Evolutionary conservation across 371 early-diverging fungal genomes (phyloP).

Genomic region (Phascolomyces articulosus): DNA sequence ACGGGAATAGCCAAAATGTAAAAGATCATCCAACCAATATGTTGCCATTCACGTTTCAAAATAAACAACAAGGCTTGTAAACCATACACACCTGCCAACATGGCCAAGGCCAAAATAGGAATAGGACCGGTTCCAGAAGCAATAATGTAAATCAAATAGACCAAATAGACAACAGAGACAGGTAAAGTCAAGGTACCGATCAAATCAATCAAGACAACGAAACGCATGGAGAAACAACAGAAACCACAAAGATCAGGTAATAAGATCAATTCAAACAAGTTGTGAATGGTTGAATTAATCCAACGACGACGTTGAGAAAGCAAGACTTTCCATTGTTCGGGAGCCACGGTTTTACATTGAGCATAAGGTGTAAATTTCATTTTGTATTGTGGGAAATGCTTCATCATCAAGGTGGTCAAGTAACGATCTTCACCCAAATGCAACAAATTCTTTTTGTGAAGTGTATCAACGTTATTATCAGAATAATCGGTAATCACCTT

Average conservation of each 20-base stretch:
- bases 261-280: slow-evolving; percentile 89
- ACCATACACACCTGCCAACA: slow-evolving; percentile 79
- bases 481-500: slow-evolving; percentile 94
- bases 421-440: slow-evolving; percentile 99
- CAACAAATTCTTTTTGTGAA: slow-evolving; percentile 99
- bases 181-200: slow-evolving; percentile 94
- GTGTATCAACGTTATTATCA: slow-evolving; percentile 92
- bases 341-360: slow-evolving; percentile 96
- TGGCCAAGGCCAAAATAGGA: slow-evolving; percentile 59
- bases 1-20: slow-evolving; percentile 86
- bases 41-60: slow-evolving; percentile 89
- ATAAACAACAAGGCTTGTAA: slow-evolving; percentile 88
- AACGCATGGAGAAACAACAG: slow-evolving; percentile 97
- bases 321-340: slow-evolving; percentile 93
- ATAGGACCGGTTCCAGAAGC: slow-evolving; percentile 53
- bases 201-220: slow-evolving; percentile 90
- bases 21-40: slow-evolving; percentile 97
- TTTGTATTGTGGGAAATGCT: slow-evolving; percentile 97
- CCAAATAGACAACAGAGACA: slow-evolving; percentile 88
- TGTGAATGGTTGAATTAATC: slow-evolving; percentile 99
- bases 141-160: slow-evolving; percentile 73
- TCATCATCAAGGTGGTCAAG: slow-evolving; percentile 97
- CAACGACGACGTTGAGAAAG: slow-evolving; percentile 90
- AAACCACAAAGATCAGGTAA: slow-evolving; percentile 93
- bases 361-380: slow-evolving; percentile 97